Base-by-base conservation (phyloP, 2,329 filamentous ascomycete species). In the Lecanicillium sp. region DNA sequence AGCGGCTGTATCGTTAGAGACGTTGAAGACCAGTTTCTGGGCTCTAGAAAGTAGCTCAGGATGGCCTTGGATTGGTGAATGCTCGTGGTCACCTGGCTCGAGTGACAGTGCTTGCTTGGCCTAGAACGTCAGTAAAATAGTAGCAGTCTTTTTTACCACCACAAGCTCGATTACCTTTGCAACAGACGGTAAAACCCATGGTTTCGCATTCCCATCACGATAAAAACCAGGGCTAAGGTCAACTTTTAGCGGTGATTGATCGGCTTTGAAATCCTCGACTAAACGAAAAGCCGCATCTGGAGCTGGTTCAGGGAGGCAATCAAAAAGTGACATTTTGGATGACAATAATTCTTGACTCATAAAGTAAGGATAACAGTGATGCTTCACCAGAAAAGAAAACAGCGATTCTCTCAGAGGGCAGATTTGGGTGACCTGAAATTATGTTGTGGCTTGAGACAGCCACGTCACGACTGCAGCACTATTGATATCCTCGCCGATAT, bases 151-250 rank as follows among this genome's bases (percentile, higher is more conserved):
- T 24, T n/a, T 21, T 40, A 14, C 15, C 12, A 35, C 33, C 14
- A 38, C 44, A 23, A 41, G 68, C 91, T n/a, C n/a, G n/a, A 11
- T 15, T 90, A 84, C 90, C 90, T 72, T 86, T 90, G 50, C 95
- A 89, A 2, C 94, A 87, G 8, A 58, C 17, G 90, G 89, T 52
- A 96, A 69, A 48, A 95, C 80, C 90, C 90, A 96, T 2, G 90
- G 90, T 71, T 94, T 94, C 50, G 87, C 87, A 62, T 87, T 83
- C 69, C 95, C 76, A 63, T 94, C 90, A 62, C 90, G 77, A 70
- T 95, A 96, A 42, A 90, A 89, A 56, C 90, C 90, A 7, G 59
- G 55, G 5, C 63, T 61, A 17, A 72, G 55, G 44, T 58, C 62
- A n/a, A 70, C 67, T 53, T 71, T 71, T 14, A 61, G 49, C 3